Evolutionary conservation across 2,329 filamentous ascomycete genomes (phyloP), one percentile per base, ranked within the genome.

Genomic region (Epichloe gansuensis): DNA sequence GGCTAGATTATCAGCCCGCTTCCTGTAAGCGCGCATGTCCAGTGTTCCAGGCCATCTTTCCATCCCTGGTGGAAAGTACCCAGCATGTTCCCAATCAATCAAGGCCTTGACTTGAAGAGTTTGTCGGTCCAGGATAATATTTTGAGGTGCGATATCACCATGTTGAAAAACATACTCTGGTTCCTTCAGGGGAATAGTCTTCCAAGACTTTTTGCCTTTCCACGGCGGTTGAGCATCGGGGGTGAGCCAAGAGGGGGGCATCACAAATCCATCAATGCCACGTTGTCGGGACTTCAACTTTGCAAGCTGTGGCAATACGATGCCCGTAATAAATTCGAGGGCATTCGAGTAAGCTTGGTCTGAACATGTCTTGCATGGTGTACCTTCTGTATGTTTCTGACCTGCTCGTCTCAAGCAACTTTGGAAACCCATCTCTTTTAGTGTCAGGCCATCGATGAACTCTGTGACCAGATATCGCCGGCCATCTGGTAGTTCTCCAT

Each of bases 21-120:
- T 42, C 25, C 38, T 31, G 41, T 56, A 56, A 44, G 23, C 47
- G 12, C 15, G 31, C 47, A 23, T 21, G 13, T 53, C 53, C 21
- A 56, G 38, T 5, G 49, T 50, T 25, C 55, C 55, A 4, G 51
- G 49, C 55, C 55, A 57, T 35, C 46, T 36, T n/a, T 57, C 51
- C 55, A 53, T 55, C 11, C 49, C 53, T 8, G 49, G 17, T 7
- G 53, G 51, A 38, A 49, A 57, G 35, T 41, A 57, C 5, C 55
- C 53, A 35, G 53, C 55, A 52, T 55, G 43, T 46, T 57, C 55
- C 55, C 53, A 55, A 40, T 55, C 53, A 35, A 57, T 51, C 35
- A 57, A 38, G 3, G 51, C 50, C 41, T 55, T 52, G 15, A 57
- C 47, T 35, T 57, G 35, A 25, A 57, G 44, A 34, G 54, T 55